Evolutionary conservation across 192 early-diverging fungal genomes (phyloP).

Genomic region (Paraglomus occultum): DNA sequence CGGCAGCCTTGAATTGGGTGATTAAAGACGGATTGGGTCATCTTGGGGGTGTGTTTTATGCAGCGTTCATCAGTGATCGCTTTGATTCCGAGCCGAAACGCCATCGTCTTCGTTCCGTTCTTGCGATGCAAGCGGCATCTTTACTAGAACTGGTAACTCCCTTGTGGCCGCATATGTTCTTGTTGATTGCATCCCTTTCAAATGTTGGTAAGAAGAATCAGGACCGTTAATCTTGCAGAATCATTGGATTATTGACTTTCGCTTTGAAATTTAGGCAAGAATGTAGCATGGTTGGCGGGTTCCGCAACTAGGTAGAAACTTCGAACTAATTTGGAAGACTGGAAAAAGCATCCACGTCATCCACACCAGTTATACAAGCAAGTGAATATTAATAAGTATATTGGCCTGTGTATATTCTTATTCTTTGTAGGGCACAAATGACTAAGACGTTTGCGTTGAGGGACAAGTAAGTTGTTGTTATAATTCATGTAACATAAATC

Average conservation of each 20-base stretch:
- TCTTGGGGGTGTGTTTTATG: slow-evolving; percentile 81
- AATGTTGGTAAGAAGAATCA: slow-evolving; percentile 69
- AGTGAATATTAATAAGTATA: background rate
- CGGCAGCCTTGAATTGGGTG: slow-evolving; percentile 88
- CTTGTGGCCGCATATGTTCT: slow-evolving; percentile 71
- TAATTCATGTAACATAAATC: background rate
- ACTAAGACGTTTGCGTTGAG: slow-evolving; percentile 68
- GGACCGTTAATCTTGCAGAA: background rate
- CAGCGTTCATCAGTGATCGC: slow-evolving; percentile 65
- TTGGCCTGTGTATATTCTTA: background rate
- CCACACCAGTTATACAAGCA: background rate
- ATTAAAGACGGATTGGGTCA: slow-evolving; percentile 90
- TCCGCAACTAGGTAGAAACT: slow-evolving; percentile 58
- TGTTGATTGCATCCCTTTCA: slow-evolving; percentile 70
- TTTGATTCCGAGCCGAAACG: slow-evolving; percentile 86
- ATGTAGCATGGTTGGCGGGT: slow-evolving; percentile 82
- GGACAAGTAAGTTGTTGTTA: slow-evolving; percentile 56
- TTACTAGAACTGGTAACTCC: slow-evolving; percentile 79
- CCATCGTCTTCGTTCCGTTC: slow-evolving; percentile 71
- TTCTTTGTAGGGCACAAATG: slow-evolving; percentile 61
- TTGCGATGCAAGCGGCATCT: slow-evolving; percentile 71
- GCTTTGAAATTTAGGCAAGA: slow-evolving; percentile 47
- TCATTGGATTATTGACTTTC: background rate
- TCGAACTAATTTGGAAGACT: too few species aligned
- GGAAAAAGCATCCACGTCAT: too few species aligned